A percentile compares a stretch with the other conserved stretches of the same genome.
These are phyloP conservation scores for Arctium lappa DNA, from an alignment of 129 eudicot genomes.

Conservation along the genomic window DNA sequence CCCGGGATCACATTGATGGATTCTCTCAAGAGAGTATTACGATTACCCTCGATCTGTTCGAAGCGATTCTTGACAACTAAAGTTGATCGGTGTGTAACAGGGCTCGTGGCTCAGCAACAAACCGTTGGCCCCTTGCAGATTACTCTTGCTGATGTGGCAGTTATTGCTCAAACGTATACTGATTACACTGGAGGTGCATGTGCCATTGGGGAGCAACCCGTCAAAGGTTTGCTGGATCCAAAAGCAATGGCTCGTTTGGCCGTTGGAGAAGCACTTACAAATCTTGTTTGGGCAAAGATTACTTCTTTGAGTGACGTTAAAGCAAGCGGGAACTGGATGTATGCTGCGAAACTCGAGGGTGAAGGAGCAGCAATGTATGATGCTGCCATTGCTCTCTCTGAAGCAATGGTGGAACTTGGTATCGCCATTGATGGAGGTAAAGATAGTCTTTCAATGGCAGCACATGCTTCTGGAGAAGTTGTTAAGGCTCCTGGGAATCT, in stretches of 20 bases:
- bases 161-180: conserved; percentile 74
- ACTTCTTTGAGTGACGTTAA: conserved; percentile 82
- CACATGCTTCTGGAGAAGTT: conserved; percentile 76
- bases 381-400: conserved; percentile 84
- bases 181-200: conserved; percentile 92
- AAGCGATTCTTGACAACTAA: conserved; percentile 84
- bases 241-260: conserved; percentile 95
- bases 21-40: conserved; percentile 66
- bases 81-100: conserved; percentile 95
- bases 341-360: conserved; percentile 95
- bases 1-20: conserved; percentile 73
- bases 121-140: conserved; percentile 94
- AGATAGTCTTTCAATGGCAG: conserved; percentile 96
- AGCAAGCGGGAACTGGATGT: conserved; percentile 99
- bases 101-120: conserved; percentile 96
- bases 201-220: conserved; percentile 92
- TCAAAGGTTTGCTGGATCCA: conserved; percentile 79
- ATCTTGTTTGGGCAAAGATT: conserved; percentile 93
- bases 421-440: conserved; percentile 98
- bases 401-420: conserved; percentile 88
- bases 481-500: conserved; percentile 98
- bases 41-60: conserved; percentile 82
- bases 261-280: conserved; percentile 94
- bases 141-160: conserved; percentile 90
- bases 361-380: conserved; percentile 98